These are phyloP conservation scores for Serpula lacrymans DNA, from an alignment of 768 basidiomycete genomes.

Conservation along the genomic window DNA sequence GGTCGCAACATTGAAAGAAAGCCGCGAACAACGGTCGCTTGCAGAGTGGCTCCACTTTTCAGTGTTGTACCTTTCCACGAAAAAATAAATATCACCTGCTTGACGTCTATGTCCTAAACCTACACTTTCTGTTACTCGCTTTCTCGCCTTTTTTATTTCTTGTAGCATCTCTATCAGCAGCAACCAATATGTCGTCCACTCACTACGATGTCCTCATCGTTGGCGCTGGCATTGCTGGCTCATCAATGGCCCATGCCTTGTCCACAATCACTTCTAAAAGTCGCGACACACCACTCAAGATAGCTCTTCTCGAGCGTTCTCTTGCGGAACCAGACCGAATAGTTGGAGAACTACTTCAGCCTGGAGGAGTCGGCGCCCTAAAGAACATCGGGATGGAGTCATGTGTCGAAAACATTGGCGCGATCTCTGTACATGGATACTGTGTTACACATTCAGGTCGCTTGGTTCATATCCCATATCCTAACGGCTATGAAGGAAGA, in stretches of 20 bases:
- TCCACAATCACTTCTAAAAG: conserved; percentile 45
- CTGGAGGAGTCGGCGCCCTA: conserved; percentile 80
- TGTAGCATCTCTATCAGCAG: too few relatives aligned
- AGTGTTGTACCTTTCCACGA: too few relatives aligned
- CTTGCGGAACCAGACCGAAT: conserved; percentile 93
- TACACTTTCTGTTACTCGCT: too few relatives aligned
- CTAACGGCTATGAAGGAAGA: conserved; percentile 64
- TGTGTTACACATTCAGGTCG: conserved; percentile 62
- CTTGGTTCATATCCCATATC: conserved; percentile 88
- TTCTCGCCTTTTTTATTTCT: too few relatives aligned
- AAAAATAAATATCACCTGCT: too few relatives aligned
- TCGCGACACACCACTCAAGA: conserved; percentile 57
- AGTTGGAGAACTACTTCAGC: conserved; percentile 95
- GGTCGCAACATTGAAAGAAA: too few relatives aligned
- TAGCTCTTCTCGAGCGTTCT: conserved; percentile 88
- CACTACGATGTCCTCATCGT: conserved; percentile 81
- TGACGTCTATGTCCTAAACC: too few relatives aligned
- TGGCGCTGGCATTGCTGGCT: conserved; percentile 90
- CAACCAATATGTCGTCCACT: background rate
- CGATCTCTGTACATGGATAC: conserved; percentile 81
- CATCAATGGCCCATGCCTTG: conserved; percentile 82
- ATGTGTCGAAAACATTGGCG: conserved; percentile 85
- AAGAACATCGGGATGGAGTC: conserved; percentile 71
- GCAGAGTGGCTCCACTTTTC: too few relatives aligned
- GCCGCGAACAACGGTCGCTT: too few relatives aligned